A percentile compares a stretch with the other conserved stretches of the same genome.
Evolutionary conservation across 495 filamentous ascomycete species (phyloP).

Genomic region (Penicillium turbatum): DNA sequence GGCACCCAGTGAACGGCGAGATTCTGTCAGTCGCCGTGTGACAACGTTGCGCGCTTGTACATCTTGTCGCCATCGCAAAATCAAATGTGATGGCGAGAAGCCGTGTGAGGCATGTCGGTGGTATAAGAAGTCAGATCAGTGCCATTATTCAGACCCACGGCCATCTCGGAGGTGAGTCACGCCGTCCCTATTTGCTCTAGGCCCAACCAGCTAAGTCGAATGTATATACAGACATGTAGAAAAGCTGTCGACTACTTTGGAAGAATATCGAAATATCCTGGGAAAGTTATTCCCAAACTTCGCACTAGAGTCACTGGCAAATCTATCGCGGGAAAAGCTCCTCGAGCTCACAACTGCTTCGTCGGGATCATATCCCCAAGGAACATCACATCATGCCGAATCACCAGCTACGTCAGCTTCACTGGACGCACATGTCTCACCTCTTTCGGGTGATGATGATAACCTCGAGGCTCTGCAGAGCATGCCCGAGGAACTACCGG

Average conservation of each 20-base stretch:
- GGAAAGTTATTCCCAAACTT: constrained; percentile 37
- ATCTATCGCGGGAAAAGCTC: constrained; percentile 47
- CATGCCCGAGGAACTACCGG: constrained; percentile 37
- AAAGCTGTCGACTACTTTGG: constrained; percentile 38
- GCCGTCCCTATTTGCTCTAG: background rate
- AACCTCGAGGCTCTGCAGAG: constrained; percentile 41
- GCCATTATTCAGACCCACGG: constrained; percentile 41
- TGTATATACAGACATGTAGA: constrained; percentile 36
- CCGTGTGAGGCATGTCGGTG: constrained; percentile 46
- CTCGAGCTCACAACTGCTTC: constrained; percentile 36
- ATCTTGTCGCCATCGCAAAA: constrained; percentile 46
- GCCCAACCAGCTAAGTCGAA: background rate
- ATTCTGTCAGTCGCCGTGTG: constrained; percentile 36
- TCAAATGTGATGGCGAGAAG: constrained; percentile 46
- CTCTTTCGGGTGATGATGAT: constrained; percentile 37
- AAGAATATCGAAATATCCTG: constrained; percentile 37
- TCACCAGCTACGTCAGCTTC: constrained; percentile 40
- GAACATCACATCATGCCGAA: constrained; percentile 26
- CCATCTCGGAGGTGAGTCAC: constrained; percentile 36
- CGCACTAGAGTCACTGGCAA: constrained; percentile 36
- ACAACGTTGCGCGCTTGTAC: constrained; percentile 44
- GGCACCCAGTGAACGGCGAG: constrained; percentile 30
- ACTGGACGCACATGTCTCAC: constrained; percentile 39
- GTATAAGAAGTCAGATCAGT: constrained; percentile 45
- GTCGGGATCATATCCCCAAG: constrained; percentile 6